A percentile compares a stretch with the other conserved stretches of the same genome.
phyloP scores from a whole-genome alignment of 2,329 filamentous ascomycete species.

The Sclerotinia subarctica region DNA sequence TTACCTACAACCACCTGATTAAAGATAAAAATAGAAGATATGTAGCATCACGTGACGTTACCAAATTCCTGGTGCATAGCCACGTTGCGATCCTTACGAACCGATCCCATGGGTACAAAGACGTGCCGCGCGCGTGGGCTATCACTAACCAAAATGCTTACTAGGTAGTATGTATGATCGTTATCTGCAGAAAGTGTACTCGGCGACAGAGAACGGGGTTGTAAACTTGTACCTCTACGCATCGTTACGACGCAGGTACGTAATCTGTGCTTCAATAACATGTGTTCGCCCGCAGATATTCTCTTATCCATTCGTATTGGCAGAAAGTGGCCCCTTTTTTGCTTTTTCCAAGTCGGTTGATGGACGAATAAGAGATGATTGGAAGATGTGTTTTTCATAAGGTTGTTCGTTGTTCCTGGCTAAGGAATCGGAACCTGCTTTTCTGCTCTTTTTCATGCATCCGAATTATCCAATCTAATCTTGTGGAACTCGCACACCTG shows the following conservation, averaged over 20 bases:
- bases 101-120: slow-evolving; percentile 7
- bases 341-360: not conserved
- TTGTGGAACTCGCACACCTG: not conserved
- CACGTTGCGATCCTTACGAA: slow-evolving; percentile 3
- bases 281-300: not conserved
- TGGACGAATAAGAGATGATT: not conserved
- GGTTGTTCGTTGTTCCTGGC: slow-evolving; percentile 10
- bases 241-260: not conserved
- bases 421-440: slow-evolving; percentile 12
- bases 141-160: not conserved
- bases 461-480: not conserved
- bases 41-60: not conserved
- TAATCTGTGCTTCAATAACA: not conserved
- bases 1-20: not conserved
- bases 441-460: slow-evolving; percentile 2
- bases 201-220: not conserved
- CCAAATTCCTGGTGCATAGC: not conserved
- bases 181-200: slow-evolving; percentile 2
- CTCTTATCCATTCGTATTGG: not conserved
- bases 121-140: slow-evolving; percentile 2
- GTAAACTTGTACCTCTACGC: not conserved
- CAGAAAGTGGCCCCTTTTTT: slow-evolving; percentile 2
- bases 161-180: not conserved
- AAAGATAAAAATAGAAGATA: not conserved
- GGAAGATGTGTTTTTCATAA: not conserved